Conservation (phyloP, 768 basidiomycete species). For the Pseudohyphozyma bogoriensis region DNA sequence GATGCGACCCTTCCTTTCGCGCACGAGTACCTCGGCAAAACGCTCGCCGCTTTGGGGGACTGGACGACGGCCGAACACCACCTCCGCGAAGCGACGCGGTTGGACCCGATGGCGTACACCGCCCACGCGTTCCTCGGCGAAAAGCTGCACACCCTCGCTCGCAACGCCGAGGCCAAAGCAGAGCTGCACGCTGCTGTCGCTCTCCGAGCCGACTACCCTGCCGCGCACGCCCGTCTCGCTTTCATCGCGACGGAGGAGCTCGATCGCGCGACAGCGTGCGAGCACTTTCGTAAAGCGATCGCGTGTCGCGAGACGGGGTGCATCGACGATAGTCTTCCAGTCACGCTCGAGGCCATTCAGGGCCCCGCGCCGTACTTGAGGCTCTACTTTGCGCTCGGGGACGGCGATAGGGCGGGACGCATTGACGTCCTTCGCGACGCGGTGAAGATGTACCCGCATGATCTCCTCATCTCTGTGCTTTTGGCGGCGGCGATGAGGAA, state of each 20-base stretch:
- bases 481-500: neutral
- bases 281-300: neutral
- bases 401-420: neutral
- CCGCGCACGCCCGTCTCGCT: constrained; percentile 19
- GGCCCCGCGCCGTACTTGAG: constrained; percentile 7
- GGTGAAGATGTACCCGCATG: neutral
- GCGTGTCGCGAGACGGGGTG: neutral
- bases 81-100: constrained; percentile 7
- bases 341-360: neutral
- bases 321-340: neutral
- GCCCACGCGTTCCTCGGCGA: constrained; percentile 22
- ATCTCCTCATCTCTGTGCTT: constrained; percentile 12
- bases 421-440: constrained; percentile 3
- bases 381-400: constrained; percentile 5
- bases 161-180: neutral
- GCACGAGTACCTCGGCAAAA: constrained; percentile 23
- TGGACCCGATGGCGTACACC: constrained; percentile 2
- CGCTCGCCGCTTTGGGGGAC: neutral
- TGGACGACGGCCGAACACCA: constrained; percentile 3
- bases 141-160: neutral
- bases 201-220: constrained; percentile 11
- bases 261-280: neutral
- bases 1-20: constrained; percentile 8
- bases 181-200: neutral
- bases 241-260: constrained; percentile 19